Percentiles rank a stretch among this genome's conserved stretches.
phyloP scores from a whole-genome alignment of 2,329 filamentous ascomycete species.

The Cladosporium sp. region DNA sequence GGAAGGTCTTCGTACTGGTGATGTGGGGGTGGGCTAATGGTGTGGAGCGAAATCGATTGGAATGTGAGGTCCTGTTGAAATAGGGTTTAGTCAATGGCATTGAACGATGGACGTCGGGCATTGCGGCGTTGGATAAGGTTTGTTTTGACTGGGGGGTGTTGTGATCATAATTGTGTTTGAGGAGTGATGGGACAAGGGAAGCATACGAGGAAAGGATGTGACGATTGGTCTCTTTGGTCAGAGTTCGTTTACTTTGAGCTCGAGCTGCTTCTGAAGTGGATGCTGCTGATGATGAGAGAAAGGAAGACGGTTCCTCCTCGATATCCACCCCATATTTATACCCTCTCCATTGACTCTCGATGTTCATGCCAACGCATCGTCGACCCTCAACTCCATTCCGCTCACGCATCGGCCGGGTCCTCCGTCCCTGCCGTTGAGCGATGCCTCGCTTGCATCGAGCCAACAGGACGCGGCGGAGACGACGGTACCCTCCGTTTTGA shows the following conservation, averaged over 20 bases:
- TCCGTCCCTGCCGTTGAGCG: slow-evolving; percentile 3
- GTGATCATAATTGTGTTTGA: neutral
- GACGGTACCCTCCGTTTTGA: slow-evolving; percentile 18
- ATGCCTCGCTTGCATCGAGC: slow-evolving; percentile 12
- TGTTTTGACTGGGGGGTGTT: neutral
- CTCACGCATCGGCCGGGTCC: slow-evolving; percentile 3
- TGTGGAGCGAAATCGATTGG: slow-evolving; percentile 5
- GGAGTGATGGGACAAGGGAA: neutral
- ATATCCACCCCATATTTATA: slow-evolving; percentile 25
- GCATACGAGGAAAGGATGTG: neutral
- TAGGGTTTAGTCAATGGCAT: neutral
- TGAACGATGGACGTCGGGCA: neutral
- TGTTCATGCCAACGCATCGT: slow-evolving; percentile 12
- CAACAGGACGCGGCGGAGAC: slow-evolving; percentile 11
- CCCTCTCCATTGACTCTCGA: slow-evolving; percentile 18
- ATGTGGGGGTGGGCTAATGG: slow-evolving; percentile 2
- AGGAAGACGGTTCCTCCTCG: slow-evolving; percentile 7
- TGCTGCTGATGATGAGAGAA: slow-evolving; percentile 9
- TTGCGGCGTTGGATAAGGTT: neutral
- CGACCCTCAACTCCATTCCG: slow-evolving; percentile 5
- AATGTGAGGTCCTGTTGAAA: neutral
- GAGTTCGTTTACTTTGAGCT: neutral
- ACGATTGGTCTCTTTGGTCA: neutral
- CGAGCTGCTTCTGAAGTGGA: neutral
- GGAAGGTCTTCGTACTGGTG: slow-evolving; percentile 1